A percentile compares a stretch with the other conserved stretches of the same genome.
Conservation (phyloP, 2,329 filamentous ascomycete genomes). For the Blastomyces gilchristii region DNA sequence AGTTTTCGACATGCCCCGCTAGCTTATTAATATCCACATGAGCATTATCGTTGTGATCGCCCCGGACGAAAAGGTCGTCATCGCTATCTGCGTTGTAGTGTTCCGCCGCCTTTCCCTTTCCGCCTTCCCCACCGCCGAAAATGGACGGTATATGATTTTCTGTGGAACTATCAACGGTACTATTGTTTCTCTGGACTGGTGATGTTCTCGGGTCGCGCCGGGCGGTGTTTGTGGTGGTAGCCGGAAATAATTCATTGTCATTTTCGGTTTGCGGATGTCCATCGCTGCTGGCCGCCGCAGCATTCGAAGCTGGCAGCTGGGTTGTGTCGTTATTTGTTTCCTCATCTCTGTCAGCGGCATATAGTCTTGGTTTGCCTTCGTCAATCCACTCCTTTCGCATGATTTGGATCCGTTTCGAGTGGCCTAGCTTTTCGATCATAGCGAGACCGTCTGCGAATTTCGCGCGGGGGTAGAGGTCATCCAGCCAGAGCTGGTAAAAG, state of each 20-base stretch:
- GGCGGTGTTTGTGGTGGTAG: not conserved
- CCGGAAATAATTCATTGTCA: not conserved
- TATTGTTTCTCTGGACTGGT: not conserved
- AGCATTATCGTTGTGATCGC: not conserved
- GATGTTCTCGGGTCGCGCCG: not conserved
- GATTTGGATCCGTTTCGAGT: conserved; percentile 65
- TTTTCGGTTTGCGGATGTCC: not conserved
- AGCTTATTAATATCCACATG: not conserved
- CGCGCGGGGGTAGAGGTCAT: conserved; percentile 88
- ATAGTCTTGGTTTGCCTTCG: conserved; percentile 42
- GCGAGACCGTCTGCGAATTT: conserved; percentile 80
- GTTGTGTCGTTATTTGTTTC: not conserved
- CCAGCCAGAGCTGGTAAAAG: conserved; percentile 93
- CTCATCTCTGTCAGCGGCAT: conserved; percentile 5
- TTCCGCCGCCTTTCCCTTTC: not conserved
- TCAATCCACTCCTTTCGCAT: conserved; percentile 77
- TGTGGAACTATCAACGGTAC: not conserved
- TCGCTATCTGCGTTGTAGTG: conserved; percentile 12
- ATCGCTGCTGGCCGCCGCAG: not conserved
- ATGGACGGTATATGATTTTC: conserved; percentile 9
- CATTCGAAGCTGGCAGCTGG: not conserved
- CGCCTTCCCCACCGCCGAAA: conserved; percentile 8
- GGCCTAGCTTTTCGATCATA: conserved; percentile 89
- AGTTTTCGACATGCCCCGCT: not conserved
- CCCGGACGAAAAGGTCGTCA: not conserved